Base-by-base conservation (phyloP, 2,329 filamentous ascomycete genomes). In the Dothiorella sarmentorum region DNA sequence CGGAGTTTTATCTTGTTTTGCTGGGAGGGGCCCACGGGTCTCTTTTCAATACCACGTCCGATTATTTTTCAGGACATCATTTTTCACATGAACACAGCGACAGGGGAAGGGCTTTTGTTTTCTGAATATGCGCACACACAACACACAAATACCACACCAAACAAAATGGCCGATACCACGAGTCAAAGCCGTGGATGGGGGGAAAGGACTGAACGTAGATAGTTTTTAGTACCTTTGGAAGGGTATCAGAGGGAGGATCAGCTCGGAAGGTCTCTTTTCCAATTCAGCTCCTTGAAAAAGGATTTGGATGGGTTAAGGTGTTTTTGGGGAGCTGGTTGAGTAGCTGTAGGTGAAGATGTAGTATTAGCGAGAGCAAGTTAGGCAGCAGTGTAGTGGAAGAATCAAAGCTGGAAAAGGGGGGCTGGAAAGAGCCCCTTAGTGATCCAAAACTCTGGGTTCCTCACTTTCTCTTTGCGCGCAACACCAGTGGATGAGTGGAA, bases 1-100 rank as follows among this genome's bases (percentile, higher is more conserved):
- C 49, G 49, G 49, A 53, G 49, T 53, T 31, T 53, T 20, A 26
- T 51, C 35, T 53, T 53, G 49, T 53, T 53, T 53, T 38, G 35
- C 49, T 40, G 35, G 29, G 37, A 40, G 20, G 24, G 24, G 49
- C 37, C 35, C n/a, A 29, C 49, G 35, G 49, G 37, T 15, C 13
- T 31, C 31, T 40, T 40, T 53, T 40, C 22, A 53, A 53, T 53
- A 53, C 49, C 49, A 40, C 33, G 49, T 53, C 49, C 49, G 49
- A 40, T 18, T 53, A 40, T 53, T 53, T 53, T 53, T 53, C 24
- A 38, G 49, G 49, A 53, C 49, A 38, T 38, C 43, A 15, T 20
- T 53, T 40, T 40, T 40, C 49, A 40, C 33, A 53, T 38, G 33
- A 40, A 53, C 49, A 53, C 49, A 53, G 35, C 49, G 49, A 40